phyloP scores from a whole-genome alignment of 108 stramenopile species.

The Discostella pseudostelligera region DNA sequence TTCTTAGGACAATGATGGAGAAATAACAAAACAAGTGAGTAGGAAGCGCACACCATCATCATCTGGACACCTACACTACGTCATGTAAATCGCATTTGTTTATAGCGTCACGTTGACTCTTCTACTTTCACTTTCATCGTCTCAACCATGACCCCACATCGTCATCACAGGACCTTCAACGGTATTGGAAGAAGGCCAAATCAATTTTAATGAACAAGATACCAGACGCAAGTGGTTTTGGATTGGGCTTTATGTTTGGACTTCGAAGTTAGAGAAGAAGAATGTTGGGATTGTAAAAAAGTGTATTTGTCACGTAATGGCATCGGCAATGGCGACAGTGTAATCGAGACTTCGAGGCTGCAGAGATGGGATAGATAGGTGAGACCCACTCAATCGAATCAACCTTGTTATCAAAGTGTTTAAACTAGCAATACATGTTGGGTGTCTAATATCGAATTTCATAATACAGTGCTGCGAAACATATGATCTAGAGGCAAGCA shows the following conservation, averaged over 20 bases:
- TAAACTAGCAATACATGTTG: neutral
- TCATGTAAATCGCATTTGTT: no score
- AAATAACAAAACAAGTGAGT: conserved; percentile 27
- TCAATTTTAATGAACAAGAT: conserved; percentile 71
- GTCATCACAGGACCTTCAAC: conserved; percentile 60
- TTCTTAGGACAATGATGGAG: conserved; percentile 32
- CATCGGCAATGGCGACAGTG: no score
- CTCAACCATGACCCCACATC: neutral
- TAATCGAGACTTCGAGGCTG: neutral
- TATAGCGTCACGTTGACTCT: no score
- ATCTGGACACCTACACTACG: no score
- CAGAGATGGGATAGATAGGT: neutral
- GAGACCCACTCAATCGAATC: no score
- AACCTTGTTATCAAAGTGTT: no score
- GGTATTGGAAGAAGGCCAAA: conserved; percentile 80
- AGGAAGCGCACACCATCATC: neutral
- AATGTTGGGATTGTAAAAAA: no score
- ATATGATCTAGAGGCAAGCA: no score
- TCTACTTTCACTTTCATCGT: neutral
- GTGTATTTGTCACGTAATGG: no score
- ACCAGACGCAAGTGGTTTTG: conserved; percentile 84
- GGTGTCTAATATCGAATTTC: no score
- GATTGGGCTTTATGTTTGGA: conserved; percentile 84
- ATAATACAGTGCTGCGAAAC: no score
- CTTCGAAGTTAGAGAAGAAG: conserved; percentile 45